Base-by-base conservation (phyloP, 1,139 yeast genomes). In the Nakaseomyces bracarensis region DNA sequence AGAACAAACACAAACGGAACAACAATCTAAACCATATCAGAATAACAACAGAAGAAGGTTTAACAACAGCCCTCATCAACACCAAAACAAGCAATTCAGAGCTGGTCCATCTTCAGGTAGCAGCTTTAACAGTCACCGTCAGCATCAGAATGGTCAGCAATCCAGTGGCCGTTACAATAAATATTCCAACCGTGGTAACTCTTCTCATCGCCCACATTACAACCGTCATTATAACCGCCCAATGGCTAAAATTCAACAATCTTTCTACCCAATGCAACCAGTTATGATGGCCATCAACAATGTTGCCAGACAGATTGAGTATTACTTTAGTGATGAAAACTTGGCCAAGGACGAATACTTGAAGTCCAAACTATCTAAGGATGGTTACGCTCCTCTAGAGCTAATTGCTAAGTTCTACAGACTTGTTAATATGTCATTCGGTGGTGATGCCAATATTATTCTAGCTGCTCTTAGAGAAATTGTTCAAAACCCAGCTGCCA, bases 291-390 rank as follows among this genome's bases (percentile, higher is more conserved):
- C 63, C 68, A 59, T 71, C 71, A 52, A 55, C 41, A 58, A 54
- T 40, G 51, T 57, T 36, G 62, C 61, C 21, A 75, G 74, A 54
- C 96, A 87, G 69, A 69, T 87, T 45, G 91, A 85, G 60, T 91
- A 89, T 68, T 91, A 91, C 65, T 82, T 91, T 64, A 81, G 93
- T 20, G 72, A 81, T 43, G 95, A 87, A 56, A 91, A 91, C 65
- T 72, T 91, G 63, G 40, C 47, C 15, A 53, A 55, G 33, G 65
- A 61, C 45, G 44, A 46, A n/a, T 61, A 51, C 36, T 45, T 61
- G 45, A 54, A 53, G 45, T 46, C 55, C 7, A 55, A 57, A 34
- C 46, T 61, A 29, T 54, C 60, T 15, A 51, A 51, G 21, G 59
- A 60, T 14, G 65, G 65, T 15, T 61, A 50, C 38, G 61, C 55